phyloP scores from a whole-genome alignment of 768 basidiomycete genomes.

The Clavaria fumosa region DNA sequence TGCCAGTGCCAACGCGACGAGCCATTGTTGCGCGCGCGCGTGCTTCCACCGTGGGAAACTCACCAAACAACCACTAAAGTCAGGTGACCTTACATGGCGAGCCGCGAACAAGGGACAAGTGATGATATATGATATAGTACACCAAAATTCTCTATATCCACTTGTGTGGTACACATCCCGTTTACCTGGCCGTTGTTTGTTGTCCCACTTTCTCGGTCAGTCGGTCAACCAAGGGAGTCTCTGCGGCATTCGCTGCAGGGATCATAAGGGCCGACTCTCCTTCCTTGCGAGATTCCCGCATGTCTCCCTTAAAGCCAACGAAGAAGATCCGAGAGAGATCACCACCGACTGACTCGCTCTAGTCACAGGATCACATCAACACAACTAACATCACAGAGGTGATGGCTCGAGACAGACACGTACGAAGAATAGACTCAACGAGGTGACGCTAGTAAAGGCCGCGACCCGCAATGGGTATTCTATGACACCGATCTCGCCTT shows the following conservation, averaged over 20 bases:
- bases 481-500: conserved; percentile 50
- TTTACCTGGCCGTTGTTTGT: conserved; percentile 46
- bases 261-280: conserved; percentile 52
- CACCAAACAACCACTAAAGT: too few species aligned
- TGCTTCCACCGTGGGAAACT: too few species aligned
- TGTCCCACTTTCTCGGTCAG: conserved; percentile 42
- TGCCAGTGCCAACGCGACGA: too few species aligned
- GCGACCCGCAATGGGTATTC: conserved; percentile 71
- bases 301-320: conserved; percentile 72
- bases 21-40: too few species aligned
- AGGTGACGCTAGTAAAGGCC: conserved; percentile 60
- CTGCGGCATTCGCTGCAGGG: conserved; percentile 67
- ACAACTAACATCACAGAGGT: background rate
- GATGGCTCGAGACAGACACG: conserved; percentile 17
- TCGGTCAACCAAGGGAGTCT: conserved; percentile 49
- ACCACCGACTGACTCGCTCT: conserved; percentile 57
- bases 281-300: conserved; percentile 36
- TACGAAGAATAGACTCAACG: conserved; percentile 69
- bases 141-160: too few species aligned
- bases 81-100: too few species aligned
- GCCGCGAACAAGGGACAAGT: too few species aligned
- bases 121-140: too few species aligned
- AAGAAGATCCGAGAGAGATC: conserved; percentile 59
- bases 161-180: too few species aligned
- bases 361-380: conserved; percentile 1